Evolutionary conservation across 2,329 filamentous ascomycete genomes (phyloP).

Genomic region (Sordariomycetes sp.): DNA sequence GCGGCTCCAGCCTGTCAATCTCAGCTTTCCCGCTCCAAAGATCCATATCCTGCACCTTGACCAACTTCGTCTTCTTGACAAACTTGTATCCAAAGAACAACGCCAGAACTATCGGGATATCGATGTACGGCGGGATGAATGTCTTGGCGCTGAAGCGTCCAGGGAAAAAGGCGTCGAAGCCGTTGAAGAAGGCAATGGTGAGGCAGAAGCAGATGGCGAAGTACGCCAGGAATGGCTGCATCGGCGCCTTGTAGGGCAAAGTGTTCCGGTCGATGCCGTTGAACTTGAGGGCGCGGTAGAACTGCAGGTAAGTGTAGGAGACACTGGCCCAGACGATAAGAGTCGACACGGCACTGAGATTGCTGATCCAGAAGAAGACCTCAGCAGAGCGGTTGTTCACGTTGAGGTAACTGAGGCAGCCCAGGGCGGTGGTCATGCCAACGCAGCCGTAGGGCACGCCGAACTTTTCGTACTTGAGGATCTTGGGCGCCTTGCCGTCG

Average conservation of each 20-base stretch:
- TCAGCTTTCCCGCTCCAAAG: conserved; percentile 30
- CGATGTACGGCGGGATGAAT: conserved; percentile 62
- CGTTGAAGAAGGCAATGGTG: conserved; percentile 61
- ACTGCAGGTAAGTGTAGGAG: conserved; percentile 59
- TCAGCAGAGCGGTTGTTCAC: conserved; percentile 47
- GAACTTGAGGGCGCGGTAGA: conserved; percentile 54
- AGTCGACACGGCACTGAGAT: conserved; percentile 57
- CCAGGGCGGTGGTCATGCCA: conserved; percentile 37
- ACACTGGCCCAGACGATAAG: conserved; percentile 62
- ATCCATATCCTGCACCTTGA: conserved; percentile 26
- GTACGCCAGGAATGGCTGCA: conserved; percentile 62
- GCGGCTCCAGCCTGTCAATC: conserved; percentile 24
- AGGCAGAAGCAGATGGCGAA: conserved; percentile 52
- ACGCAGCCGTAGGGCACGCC: conserved; percentile 21
- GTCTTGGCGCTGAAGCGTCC: conserved; percentile 29
- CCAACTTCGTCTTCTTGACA: conserved; percentile 46
- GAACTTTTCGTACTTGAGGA: conserved; percentile 19
- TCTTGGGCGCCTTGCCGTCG: conserved; percentile 27
- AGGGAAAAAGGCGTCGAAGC: conserved; percentile 64
- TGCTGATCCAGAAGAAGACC: conserved; percentile 54
- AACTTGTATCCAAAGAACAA: conserved; percentile 59
- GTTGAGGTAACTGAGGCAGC: conserved; percentile 54
- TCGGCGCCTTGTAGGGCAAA: conserved; percentile 54
- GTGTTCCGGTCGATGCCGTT: conserved; percentile 56
- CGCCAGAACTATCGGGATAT: conserved; percentile 57